These are phyloP conservation scores for Microsporum ferrugineum DNA, from an alignment of 2,329 filamentous ascomycete genomes.

Conservation along the genomic window DNA sequence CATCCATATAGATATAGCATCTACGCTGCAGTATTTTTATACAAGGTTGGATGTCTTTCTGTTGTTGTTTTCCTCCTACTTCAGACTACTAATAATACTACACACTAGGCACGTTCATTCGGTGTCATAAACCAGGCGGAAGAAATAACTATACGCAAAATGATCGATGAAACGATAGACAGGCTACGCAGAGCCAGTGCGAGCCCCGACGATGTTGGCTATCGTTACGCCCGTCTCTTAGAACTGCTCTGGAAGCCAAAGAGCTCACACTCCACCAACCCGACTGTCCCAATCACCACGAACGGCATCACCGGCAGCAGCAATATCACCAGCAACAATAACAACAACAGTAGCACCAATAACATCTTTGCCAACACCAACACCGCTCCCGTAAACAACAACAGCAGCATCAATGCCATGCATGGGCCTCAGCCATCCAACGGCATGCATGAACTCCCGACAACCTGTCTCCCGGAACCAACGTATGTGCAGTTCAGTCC, in stretches of 20 bases:
- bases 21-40: constrained; percentile 54
- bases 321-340: constrained; percentile 4
- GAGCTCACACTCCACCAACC: constrained; percentile 9
- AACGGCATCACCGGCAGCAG: not conserved
- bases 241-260: constrained; percentile 48
- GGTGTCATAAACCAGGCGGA: constrained; percentile 47
- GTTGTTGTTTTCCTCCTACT: not conserved
- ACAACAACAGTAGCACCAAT: constrained; percentile 7
- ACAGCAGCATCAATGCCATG: constrained; percentile 10
- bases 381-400: not conserved
- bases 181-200: constrained; percentile 48
- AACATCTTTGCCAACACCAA: not conserved
- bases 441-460: constrained; percentile 13
- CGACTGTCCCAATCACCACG: constrained; percentile 13
- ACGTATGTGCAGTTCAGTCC: constrained; percentile 34
- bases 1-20: constrained; percentile 36
- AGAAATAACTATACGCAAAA: constrained; percentile 44
- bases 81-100: not conserved
- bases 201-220: constrained; percentile 49
- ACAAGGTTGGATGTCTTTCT: constrained; percentile 39
- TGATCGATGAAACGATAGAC: constrained; percentile 49
- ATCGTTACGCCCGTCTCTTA: constrained; percentile 50
- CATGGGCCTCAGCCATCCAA: not conserved
- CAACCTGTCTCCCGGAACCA: constrained; percentile 27
- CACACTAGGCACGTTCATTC: constrained; percentile 42